These are phyloP conservation scores for Naganishia vaughanmartiniae DNA, from an alignment of 768 basidiomycete genomes.

Conservation along the genomic window DNA sequence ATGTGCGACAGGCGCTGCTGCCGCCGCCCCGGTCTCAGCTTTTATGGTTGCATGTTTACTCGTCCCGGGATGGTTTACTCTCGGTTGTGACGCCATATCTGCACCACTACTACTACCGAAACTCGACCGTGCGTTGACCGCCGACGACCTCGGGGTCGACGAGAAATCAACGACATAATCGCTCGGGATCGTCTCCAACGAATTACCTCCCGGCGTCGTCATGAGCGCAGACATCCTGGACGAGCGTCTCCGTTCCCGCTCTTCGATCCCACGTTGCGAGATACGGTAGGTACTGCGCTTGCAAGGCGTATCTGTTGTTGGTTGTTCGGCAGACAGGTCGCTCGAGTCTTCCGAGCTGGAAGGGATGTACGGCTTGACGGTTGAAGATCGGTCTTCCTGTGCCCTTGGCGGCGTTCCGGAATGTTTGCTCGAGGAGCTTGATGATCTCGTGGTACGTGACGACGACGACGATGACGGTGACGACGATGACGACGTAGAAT, in stretches of 20 bases:
- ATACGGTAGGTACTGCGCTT: conserved; percentile 8
- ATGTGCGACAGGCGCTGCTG: too few relatives aligned
- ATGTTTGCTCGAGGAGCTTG: background rate
- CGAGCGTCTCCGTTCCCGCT: conserved; percentile 17
- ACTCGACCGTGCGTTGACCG: background rate
- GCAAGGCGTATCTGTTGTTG: conserved; percentile 3
- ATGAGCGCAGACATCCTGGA: conserved; percentile 5
- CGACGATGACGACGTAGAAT: too few relatives aligned
- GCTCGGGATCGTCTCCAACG: conserved; percentile 14
- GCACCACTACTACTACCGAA: background rate
- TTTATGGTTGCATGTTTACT: background rate
- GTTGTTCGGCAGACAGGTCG: background rate
- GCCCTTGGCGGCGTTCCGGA: background rate
- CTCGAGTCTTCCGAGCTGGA: conserved; percentile 10
- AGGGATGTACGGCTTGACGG: background rate
- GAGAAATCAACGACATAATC: conserved; percentile 18
- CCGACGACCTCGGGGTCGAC: background rate
- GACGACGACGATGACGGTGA: too few relatives aligned
- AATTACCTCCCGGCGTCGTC: background rate
- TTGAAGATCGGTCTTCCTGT: background rate
- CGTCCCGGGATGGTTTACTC: background rate
- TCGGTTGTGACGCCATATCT: background rate
- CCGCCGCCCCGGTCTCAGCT: background rate
- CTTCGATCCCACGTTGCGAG: conserved; percentile 10
- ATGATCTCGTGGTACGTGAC: background rate